phyloP scores from a whole-genome alignment of 805 yeast genomes.

The Ogataea methanolica region DNA sequence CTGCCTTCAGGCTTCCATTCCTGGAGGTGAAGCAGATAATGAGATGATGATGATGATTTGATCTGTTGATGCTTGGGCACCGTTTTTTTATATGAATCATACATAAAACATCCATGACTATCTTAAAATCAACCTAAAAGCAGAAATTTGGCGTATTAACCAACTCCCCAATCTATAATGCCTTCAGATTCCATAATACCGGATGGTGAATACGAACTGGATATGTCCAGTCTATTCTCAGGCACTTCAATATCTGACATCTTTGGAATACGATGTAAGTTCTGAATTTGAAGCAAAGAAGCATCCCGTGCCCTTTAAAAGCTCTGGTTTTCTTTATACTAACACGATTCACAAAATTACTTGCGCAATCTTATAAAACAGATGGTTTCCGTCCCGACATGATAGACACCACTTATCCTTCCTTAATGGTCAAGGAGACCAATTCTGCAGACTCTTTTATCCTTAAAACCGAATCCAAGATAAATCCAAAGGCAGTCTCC shows the following conservation, averaged over 20 bases:
- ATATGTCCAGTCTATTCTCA: conserved; percentile 24
- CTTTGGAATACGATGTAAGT: conserved; percentile 31
- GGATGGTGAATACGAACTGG: conserved; percentile 34
- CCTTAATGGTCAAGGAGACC: conserved; percentile 18
- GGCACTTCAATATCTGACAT: conserved; percentile 15
- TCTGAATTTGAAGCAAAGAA: neutral
- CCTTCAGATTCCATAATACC: conserved; percentile 17
- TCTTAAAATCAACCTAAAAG: no score
- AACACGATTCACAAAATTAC: conserved; percentile 1
- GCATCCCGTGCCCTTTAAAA: neutral
- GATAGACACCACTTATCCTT: conserved; percentile 21
- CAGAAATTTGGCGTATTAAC: no score
- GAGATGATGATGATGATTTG: no score
- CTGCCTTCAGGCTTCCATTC: no score
- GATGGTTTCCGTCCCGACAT: conserved; percentile 32
- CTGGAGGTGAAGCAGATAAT: no score
- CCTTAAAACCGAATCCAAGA: conserved; percentile 23
- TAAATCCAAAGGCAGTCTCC: conserved; percentile 15
- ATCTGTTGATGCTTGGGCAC: no score
- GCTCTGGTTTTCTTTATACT: neutral
- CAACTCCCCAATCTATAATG: neutral
- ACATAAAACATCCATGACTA: no score
- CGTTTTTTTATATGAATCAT: no score
- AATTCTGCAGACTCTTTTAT: conserved; percentile 17
- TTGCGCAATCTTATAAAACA: conserved; percentile 3